phyloP scores from a whole-genome alignment of 495 filamentous ascomycete species.

The Thermothielavioides terrestris region DNA sequence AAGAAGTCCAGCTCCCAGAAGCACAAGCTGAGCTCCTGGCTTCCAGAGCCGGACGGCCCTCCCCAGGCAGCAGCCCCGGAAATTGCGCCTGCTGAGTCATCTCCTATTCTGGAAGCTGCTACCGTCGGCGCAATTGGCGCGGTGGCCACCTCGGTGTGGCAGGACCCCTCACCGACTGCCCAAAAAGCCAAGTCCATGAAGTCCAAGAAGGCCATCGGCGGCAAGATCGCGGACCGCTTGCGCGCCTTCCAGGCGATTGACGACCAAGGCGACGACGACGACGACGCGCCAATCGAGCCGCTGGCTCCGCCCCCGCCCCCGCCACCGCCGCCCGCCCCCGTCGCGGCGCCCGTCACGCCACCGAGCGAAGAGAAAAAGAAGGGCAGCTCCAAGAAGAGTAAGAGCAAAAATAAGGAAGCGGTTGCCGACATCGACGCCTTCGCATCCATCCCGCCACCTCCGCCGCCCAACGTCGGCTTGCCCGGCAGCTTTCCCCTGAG shows the following conservation, averaged over 20 bases:
- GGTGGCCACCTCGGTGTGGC: conserved; percentile 24
- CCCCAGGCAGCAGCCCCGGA: conserved; percentile 15
- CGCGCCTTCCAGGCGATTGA: conserved; percentile 43
- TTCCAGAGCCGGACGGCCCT: conserved; percentile 7
- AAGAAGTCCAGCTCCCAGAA: conserved; percentile 25
- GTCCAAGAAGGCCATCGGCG: conserved; percentile 35
- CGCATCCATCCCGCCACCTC: conserved; percentile 11
- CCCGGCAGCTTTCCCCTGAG: conserved; percentile 44
- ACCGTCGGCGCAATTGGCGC: conserved; percentile 12
- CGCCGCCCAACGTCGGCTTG: conserved; percentile 38
- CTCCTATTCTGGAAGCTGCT: conserved; percentile 31
- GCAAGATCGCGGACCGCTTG: conserved; percentile 45
- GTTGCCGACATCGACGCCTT: conserved; percentile 14
- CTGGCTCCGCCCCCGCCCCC: conserved; percentile 15
- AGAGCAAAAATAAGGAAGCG: conserved; percentile 5
- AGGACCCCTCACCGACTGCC: conserved; percentile 28
- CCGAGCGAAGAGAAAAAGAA: conserved; percentile 20
- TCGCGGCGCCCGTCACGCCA: conserved; percentile 6
- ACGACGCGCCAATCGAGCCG: conserved; percentile 1
- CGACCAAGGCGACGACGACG: conserved; percentile 28
- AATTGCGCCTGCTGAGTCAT: conserved; percentile 36
- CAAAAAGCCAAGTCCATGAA: conserved; percentile 30
- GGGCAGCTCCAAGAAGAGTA: conserved; percentile 20
- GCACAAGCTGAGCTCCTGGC: conserved; percentile 15
- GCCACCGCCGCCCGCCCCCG: conserved; percentile 12